Evolutionary conservation across 352 stramenopile species (phyloP), one percentile per base, ranked within the genome.

Genomic region (Globisporangium megalacanthum): DNA sequence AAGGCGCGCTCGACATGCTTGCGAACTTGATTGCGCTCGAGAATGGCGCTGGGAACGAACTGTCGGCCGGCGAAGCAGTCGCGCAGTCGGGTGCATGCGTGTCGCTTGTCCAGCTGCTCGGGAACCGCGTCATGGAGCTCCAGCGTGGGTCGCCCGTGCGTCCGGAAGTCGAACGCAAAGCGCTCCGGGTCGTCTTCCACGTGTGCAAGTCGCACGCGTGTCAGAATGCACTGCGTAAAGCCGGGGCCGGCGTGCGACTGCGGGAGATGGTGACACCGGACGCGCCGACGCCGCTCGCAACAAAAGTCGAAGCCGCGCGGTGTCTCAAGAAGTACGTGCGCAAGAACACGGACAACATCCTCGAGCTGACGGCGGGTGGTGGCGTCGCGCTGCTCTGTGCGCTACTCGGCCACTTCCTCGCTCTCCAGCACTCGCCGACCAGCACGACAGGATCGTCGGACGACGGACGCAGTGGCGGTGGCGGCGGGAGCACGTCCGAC

Each of bases 271-370:
- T 92, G 4, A 68, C 69, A 6, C 45, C 61, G 0, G 82, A 89
- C 36, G 87, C 80, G 0, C 58, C 65, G 0, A 73, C 77, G 13
- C 64, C 69, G 7, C 47, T 87, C 10, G 74, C 87, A 44, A 73
- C 78, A 52, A 80, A 83, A 2, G 57, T 92, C 8, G 83, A 95
- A 65, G 79, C 77, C 4, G 79, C 72, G 2, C 73, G 80, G 6
- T 92, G 85, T 35, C 39, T 95, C 25, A 89, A 87, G 42, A 73
- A 73, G 41, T 95, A 81, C 56, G 75, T 92, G 33, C 61, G 70
- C 20, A 86, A 92, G 56, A 92, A 92, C 54, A 54, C 64, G 6
- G 74, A 84, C 6, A 93, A 91, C 51, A 86, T 83, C n/a, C 51
- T 70, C 6, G 81, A 93, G 36, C 68, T 92, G 25, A 78, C 69